Conservation (phyloP, 2,329 filamentous ascomycete genomes). For the Cryphonectria radicalis region DNA sequence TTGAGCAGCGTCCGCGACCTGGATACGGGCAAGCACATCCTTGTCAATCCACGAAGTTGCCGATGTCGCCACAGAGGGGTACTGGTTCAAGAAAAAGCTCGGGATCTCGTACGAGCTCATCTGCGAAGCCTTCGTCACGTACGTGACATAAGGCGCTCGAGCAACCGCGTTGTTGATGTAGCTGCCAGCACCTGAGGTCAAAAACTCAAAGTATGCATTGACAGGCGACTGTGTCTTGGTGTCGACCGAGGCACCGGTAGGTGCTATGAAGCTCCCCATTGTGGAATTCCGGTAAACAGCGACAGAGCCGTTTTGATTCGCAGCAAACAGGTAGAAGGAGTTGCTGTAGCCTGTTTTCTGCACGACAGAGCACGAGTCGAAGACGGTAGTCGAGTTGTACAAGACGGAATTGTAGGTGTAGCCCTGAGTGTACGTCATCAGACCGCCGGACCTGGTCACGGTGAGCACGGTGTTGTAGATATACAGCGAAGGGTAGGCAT, state of each 20-base stretch:
- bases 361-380: slow-evolving; percentile 45
- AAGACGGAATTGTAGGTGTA: slow-evolving; percentile 29
- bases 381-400: slow-evolving; percentile 44
- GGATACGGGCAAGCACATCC: slow-evolving; percentile 39
- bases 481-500: slow-evolving; percentile 46
- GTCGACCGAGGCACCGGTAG: slow-evolving; percentile 40
- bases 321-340: slow-evolving; percentile 43
- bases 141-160: slow-evolving; percentile 41
- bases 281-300: slow-evolving; percentile 46
- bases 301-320: slow-evolving; percentile 45
- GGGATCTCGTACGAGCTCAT: slow-evolving; percentile 42
- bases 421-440: slow-evolving; percentile 47
- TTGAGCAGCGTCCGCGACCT: slow-evolving; percentile 31
- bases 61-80: slow-evolving; percentile 39
- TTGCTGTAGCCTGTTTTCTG: slow-evolving; percentile 40
- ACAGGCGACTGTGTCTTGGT: slow-evolving; percentile 38
- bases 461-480: slow-evolving; percentile 49
- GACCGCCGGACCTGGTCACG: slow-evolving; percentile 40
- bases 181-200: slow-evolving; percentile 45
- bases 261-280: slow-evolving; percentile 44
- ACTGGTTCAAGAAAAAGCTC: slow-evolving; percentile 42
- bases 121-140: slow-evolving; percentile 38
- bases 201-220: slow-evolving; percentile 48
- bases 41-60: slow-evolving; percentile 44
- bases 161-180: slow-evolving; percentile 42